Conservation (phyloP, 164 flowering plant genomes). For the Litsea cubeba region DNA sequence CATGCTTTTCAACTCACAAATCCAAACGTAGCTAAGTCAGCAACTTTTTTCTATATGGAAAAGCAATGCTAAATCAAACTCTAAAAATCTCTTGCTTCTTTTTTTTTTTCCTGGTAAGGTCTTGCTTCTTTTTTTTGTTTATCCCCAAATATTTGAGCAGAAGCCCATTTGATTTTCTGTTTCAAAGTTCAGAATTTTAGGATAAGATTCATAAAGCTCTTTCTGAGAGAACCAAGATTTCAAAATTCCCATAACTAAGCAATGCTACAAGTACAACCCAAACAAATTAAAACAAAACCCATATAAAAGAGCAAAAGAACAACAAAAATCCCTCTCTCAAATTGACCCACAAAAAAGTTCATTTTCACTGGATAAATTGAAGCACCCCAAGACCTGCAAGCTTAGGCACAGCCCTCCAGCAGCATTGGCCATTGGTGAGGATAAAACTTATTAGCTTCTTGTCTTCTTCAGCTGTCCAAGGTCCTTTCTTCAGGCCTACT, state of each 20-base stretch:
- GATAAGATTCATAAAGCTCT: background rate
- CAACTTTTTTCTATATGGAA: background rate
- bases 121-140: background rate
- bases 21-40: constrained; percentile 2
- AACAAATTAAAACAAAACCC: background rate
- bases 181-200: too few species aligned
- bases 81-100: background rate
- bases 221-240: background rate
- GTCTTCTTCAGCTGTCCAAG: constrained; percentile 74
- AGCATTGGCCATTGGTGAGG: constrained; percentile 77
- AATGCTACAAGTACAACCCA: background rate
- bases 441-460: constrained; percentile 70
- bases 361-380: background rate
- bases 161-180: too few species aligned
- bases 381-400: constrained; percentile 45
- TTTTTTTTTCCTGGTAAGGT: background rate
- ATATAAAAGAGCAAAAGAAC: background rate
- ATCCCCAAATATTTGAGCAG: too few species aligned
- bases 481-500: constrained; percentile 76
- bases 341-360: background rate
- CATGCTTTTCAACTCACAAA: background rate
- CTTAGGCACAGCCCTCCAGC: constrained; percentile 81
- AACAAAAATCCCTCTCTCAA: background rate
- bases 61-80: background rate
- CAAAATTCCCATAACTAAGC: background rate